These are phyloP conservation scores for Penicillium sp. DNA, from an alignment of 2,329 filamentous ascomycete genomes.

Conservation along the genomic window DNA sequence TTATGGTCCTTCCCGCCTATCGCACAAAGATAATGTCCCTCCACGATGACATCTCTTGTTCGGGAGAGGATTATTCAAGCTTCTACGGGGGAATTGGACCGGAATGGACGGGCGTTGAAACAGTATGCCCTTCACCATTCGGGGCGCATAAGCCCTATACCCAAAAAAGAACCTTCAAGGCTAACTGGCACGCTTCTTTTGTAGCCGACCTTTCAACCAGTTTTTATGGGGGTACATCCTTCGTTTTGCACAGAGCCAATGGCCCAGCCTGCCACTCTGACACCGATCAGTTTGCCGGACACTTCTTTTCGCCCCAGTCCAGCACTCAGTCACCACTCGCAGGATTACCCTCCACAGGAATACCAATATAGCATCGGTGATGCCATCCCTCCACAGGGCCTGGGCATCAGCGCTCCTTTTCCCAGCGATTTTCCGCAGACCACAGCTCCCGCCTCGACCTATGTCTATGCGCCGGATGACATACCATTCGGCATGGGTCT, in stretches of 20 bases:
- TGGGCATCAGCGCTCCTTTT: slow-evolving; percentile 39
- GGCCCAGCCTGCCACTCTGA: slow-evolving; percentile 33
- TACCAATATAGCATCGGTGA: slow-evolving; percentile 36
- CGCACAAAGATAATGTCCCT: slow-evolving; percentile 29
- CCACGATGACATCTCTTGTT: slow-evolving; percentile 20
- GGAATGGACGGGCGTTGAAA: slow-evolving; percentile 30
- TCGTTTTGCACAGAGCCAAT: slow-evolving; percentile 35
- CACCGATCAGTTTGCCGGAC: slow-evolving; percentile 41
- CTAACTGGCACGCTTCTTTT: slow-evolving; percentile 5
- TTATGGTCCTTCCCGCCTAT: slow-evolving; percentile 28
- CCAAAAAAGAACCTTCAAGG: neutral
- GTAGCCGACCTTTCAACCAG: slow-evolving; percentile 13
- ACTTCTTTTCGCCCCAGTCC: slow-evolving; percentile 37
- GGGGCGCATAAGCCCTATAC: neutral
- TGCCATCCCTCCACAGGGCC: slow-evolving; percentile 32
- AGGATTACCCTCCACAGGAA: slow-evolving; percentile 25
- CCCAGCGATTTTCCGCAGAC: slow-evolving; percentile 31
- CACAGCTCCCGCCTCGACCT: slow-evolving; percentile 24
- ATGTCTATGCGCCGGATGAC: slow-evolving; percentile 25
- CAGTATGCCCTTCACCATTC: slow-evolving; percentile 27
- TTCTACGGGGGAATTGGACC: slow-evolving; percentile 30
- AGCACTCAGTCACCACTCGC: slow-evolving; percentile 37
- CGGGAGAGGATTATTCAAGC: slow-evolving; percentile 28
- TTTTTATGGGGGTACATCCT: slow-evolving; percentile 28
- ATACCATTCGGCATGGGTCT: slow-evolving; percentile 22